Evolutionary conservation across 192 early-diverging fungal genomes (phyloP), one percentile per base, ranked within the genome.

Genomic region (Gryganskiella cystojenkinii): DNA sequence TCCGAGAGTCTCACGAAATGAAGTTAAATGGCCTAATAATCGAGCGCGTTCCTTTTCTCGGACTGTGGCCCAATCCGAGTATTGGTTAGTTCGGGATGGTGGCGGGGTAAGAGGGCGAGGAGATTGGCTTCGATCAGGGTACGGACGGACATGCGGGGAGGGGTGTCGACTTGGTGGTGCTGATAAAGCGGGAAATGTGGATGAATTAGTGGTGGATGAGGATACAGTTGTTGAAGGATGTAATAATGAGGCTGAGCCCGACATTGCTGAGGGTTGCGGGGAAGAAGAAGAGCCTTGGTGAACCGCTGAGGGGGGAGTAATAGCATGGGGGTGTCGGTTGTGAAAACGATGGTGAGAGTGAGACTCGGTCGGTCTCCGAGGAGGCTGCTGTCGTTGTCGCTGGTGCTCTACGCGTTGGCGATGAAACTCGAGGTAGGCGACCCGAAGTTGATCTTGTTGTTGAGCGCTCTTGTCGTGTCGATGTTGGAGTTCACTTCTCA

Each of bases 371-470:
- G 45, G 2, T 42, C 27, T 1, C n/a, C n/a, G n/a, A n/a, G n/a
- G n/a, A n/a, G n/a, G n/a, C n/a, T 57, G 56, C 11, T 58, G 70
- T 28, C 62, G 60, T 30, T 58, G 54, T 31, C 14, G 53, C 19
- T 71, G 52, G 24, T 63, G 50, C 10, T 43, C 42, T 19, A 46
- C 45, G 9, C 69, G 60, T 37, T 71, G 60, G 3, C 69, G 69
- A 56, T 71, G 53, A 15, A 55, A 70, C 59, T 70, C 68, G 31
- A 61, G 35, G 15, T 71, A 42, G 2, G 60, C 69, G 9, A 34
- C 19, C 25, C 50, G 57, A 6, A 71, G 45, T 40, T 43, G 50
- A 28, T 33, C 37, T 10, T 53, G 63, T 40, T 60, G 58, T 44
- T 45, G 58, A 17, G 22, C 27, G 24, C 25, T 7, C 25, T 60